Conservation (phyloP, 352 stramenopile species). For the Phytophthora foliorum region DNA sequence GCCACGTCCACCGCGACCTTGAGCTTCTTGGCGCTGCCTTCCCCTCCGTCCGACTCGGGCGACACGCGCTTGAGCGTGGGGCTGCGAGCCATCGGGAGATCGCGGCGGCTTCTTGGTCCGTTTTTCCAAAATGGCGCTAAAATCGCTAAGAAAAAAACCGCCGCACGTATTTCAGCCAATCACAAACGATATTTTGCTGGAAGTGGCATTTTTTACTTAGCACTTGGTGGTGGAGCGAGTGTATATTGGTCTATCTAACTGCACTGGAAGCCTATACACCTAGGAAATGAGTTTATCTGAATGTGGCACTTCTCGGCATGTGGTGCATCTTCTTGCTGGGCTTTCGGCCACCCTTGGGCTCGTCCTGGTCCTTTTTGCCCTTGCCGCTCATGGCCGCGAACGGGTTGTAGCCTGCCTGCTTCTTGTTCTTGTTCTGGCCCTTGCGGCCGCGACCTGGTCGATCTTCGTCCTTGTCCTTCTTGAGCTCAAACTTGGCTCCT, state of each 20-base stretch:
- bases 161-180: conserved; percentile 13
- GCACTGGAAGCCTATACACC: conserved; percentile 2
- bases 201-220: conserved; percentile 7
- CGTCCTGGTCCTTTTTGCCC: conserved; percentile 30
- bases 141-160: conserved; percentile 6
- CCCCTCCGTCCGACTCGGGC: conserved; percentile 24
- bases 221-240: conserved; percentile 11
- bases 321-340: conserved; percentile 87
- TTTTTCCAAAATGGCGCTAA: conserved; percentile 38
- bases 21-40: conserved; percentile 33
- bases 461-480: conserved; percentile 39
- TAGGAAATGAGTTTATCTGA: conserved; percentile 56
- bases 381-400: conserved; percentile 71
- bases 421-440: conserved; percentile 46
- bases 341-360: conserved; percentile 38
- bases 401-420: conserved; percentile 75
- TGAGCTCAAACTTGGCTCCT: conserved; percentile 61
- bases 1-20: conserved; percentile 11
- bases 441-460: conserved; percentile 25
- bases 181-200: not conserved
- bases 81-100: conserved; percentile 40
- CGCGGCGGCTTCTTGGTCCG: conserved; percentile 12
- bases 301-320: conserved; percentile 87
- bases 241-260: conserved; percentile 27
- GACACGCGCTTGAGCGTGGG: conserved; percentile 32